A percentile compares a stretch with the other conserved stretches of the same genome.
Evolutionary conservation across 73 alveolate species (phyloP).

Genomic region (Paramecium biaurelia): DNA sequence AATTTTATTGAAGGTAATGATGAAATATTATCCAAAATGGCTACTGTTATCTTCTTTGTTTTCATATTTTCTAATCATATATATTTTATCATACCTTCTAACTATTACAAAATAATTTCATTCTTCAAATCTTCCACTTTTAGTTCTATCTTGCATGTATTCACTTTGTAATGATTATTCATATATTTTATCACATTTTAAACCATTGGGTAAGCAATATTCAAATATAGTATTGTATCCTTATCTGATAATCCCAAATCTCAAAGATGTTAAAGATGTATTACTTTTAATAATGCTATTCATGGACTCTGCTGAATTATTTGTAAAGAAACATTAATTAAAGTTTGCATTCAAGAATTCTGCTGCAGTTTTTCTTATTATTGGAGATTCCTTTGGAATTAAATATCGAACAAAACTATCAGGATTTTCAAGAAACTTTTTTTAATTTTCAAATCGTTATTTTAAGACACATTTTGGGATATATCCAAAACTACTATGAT

Average conservation of each 20-base stretch:
- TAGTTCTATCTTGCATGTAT: background rate
- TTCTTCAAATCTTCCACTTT: background rate
- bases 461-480: background rate
- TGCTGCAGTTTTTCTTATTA: background rate
- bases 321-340: background rate
- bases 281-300: background rate
- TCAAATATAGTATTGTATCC: background rate
- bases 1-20: background rate
- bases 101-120: background rate
- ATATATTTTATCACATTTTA: background rate
- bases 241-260: background rate
- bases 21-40: background rate
- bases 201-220: background rate
- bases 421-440: background rate
- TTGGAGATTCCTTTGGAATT: background rate
- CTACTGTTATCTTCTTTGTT: background rate
- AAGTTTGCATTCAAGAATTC: background rate
- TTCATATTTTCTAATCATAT: background rate
- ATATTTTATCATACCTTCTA: background rate
- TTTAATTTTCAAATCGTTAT: background rate
- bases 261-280: background rate
- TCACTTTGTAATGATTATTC: background rate
- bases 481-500: conserved; percentile 35
- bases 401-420: background rate
- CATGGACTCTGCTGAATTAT: background rate